Evolutionary conservation across 306 rosid genomes (phyloP), one percentile per base, ranked within the genome.

Genomic region (Coriaria nepalensis): DNA sequence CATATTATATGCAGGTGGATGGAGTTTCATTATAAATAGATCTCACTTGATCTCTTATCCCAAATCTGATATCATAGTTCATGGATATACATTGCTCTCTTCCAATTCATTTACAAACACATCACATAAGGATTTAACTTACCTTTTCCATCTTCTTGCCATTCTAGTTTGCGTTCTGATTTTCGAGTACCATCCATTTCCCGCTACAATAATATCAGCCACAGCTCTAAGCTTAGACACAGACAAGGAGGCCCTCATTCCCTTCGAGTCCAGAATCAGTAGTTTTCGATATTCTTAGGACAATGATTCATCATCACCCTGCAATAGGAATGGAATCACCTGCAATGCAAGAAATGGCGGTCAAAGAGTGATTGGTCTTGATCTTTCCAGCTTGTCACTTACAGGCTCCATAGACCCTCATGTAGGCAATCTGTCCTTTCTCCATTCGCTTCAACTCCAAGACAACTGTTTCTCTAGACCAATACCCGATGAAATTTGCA

Each of bases 281-380:
- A 9, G 41, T 41, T 56, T 57, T 33, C 51, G 70, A 11, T 64
- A 70, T 9, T 69, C 76, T 42, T 78, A 83, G 95, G 56, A 40
- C 63, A 63, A 61, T 0, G 58, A 44, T 11, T 62, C 78, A 41
- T 59, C 78, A 41, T 61, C 76, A 0, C 79, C 79, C 0, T 78
- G 83, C 68, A 65, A 78, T 14, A 81, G 93, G 93, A 74, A 73
- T 4, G 86, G 83, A 57, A 78, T 86, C 4, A 33, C 35, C 2
- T 82, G 95, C 66, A 68, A 54, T 54, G 66, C 15, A 20, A 48
- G 34, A 36, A 39, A 45, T 35, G 49, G 34, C 33, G 39, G 43
- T 35, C 52, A 57, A 1, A 70, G 96, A 72, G 93, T 86, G 0
- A 49, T 63, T 13, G 59, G 37, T 42, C 53, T 79, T 0, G 50